A percentile compares a stretch with the other conserved stretches of the same genome.
These are phyloP conservation scores for Ashbya aceris DNA, from an alignment of 1,139 yeast species.

Conservation along the genomic window DNA sequence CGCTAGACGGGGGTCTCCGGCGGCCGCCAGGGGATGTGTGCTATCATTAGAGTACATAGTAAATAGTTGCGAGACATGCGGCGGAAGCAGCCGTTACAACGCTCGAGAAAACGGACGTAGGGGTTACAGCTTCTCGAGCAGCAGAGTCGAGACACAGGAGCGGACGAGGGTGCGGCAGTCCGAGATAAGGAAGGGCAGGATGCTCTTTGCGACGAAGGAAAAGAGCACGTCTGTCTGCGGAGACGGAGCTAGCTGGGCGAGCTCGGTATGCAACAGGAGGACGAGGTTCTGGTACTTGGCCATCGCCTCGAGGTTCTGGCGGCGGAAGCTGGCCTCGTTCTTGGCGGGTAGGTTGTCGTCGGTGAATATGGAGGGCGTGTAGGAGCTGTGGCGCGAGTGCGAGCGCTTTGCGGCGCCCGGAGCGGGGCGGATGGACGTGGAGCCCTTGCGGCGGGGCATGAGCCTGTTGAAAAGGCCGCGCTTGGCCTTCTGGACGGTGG, in stretches of 20 bases:
- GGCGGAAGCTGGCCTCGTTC: constrained; percentile 3
- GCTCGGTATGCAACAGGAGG: constrained; percentile 7
- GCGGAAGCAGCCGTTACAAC: no score
- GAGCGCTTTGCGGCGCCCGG: background rate
- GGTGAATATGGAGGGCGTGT: background rate
- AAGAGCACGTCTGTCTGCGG: constrained; percentile 12
- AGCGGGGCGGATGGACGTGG: background rate
- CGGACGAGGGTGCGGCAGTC: constrained; percentile 9
- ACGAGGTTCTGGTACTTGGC: constrained; percentile 11
- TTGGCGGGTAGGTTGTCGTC: constrained; percentile 1
- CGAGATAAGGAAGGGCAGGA: constrained; percentile 12
- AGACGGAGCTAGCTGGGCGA: constrained; percentile 8
- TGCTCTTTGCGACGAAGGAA: constrained; percentile 11
- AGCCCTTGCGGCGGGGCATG: background rate
- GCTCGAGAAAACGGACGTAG: no score
- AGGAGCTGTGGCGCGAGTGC: background rate
- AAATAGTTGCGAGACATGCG: no score
- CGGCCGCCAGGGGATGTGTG: no score
- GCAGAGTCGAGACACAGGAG: background rate
- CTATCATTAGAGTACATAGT: no score
- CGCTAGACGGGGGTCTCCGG: no score
- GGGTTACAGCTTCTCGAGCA: background rate
- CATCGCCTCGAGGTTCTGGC: constrained; percentile 9
- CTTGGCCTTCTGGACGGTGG: background rate
- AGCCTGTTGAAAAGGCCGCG: background rate